Evolutionary conservation across 129 eudicot genomes (phyloP), one percentile per base, ranked within the genome.

Genomic region (Scalesia atractyloides): DNA sequence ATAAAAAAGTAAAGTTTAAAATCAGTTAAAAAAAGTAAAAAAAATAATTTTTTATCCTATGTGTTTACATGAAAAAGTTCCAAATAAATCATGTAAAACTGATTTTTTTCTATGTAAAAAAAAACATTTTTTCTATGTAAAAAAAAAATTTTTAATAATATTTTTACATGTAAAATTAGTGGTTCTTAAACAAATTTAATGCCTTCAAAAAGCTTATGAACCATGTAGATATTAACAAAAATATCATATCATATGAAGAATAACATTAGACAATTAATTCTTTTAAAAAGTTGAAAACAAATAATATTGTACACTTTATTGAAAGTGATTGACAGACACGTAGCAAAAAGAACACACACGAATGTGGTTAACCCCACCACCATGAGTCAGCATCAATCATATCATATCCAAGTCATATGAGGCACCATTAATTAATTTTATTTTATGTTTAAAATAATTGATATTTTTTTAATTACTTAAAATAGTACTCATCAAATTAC

Each of bases 381-480:
- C 18, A 69, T 36, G 81, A 69, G 81, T 60, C 81, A 60, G 22
- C 48, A 63, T 70, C 82, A 70, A 70, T 46, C 68, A 68, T 58
- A 76, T 41, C 10, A 7, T 30, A 30, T 76, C 81, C 7, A 56
- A 16, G 12, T 24, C 17, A 5, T 1, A 57, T 64, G 6, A 33
- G 24, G 33, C 44, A 24, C 58, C 74, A 41, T 44, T 34, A 16
- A 17, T 13, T 76, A 47, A 18, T 7, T 19, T 20, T n/a, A n/a
- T 26, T 73, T 59, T 24, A 62, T 26, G 5, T 47, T 33, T 1
- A 41, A 41, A 41, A 41, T 41, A 0, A 39, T 39, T 5, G 10
- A 7, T 41, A 41, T 41, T 9, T 10, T 49, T 44, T 68, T 26
- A 26, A 13, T 43, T 30, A 15, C 46, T 30, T 5, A 46, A 37